These are phyloP conservation scores for Cordyceps militaris DNA, from an alignment of 2,329 filamentous ascomycete genomes.

Conservation along the genomic window DNA sequence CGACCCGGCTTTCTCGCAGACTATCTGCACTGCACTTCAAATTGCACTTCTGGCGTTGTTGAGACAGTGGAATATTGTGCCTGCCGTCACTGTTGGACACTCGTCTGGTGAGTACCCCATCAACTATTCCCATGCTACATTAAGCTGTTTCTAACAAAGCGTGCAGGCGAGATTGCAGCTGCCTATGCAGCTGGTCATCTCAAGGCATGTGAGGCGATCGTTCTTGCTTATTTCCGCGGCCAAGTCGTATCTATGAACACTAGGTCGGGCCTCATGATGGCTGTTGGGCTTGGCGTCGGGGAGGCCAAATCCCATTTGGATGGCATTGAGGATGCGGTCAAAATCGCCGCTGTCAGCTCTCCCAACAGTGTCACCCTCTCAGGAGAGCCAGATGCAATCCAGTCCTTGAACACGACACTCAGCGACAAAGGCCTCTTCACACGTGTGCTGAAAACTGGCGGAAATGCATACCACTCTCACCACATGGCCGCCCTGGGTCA, in stretches of 20 bases:
- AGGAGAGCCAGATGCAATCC: conserved; percentile 22
- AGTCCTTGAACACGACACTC: conserved; percentile 19
- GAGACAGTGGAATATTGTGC: conserved; percentile 29
- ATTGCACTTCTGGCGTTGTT: conserved; percentile 35
- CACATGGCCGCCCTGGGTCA: conserved; percentile 22
- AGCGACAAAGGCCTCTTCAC: conserved; percentile 19
- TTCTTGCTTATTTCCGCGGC: conserved; percentile 30
- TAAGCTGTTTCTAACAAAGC: too few species aligned
- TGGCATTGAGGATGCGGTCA: conserved; percentile 21
- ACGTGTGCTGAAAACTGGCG: conserved; percentile 20
- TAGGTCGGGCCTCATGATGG: neutral
- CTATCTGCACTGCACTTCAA: conserved; percentile 35
- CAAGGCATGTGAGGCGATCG: conserved; percentile 33
- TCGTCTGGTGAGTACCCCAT: conserved; percentile 30
- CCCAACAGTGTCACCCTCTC: conserved; percentile 23
- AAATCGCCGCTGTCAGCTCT: conserved; percentile 28
- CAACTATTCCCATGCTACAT: too few species aligned
- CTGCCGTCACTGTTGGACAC: conserved; percentile 31
- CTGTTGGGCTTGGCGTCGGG: conserved; percentile 18
- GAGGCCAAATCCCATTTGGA: conserved; percentile 20
- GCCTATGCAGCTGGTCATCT: conserved; percentile 34
- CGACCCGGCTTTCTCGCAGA: conserved; percentile 31
- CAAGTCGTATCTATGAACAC: conserved; percentile 14
- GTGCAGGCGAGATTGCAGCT: conserved; percentile 30
- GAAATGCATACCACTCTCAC: conserved; percentile 24